Base-by-base conservation (phyloP, 805 yeast species). In the Metschnikowia similis region DNA sequence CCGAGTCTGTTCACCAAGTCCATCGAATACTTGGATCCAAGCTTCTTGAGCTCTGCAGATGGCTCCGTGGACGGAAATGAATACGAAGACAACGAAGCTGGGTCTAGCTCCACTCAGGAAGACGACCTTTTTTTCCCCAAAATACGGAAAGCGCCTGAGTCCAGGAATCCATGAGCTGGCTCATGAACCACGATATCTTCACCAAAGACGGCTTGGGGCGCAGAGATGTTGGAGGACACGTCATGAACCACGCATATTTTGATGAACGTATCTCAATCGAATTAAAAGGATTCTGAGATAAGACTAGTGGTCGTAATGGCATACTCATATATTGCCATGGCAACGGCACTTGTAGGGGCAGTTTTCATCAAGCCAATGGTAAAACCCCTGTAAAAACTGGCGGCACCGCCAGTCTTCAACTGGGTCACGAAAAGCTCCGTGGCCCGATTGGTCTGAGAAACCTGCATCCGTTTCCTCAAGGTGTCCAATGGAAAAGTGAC, bases 401-500 rank as follows among this genome's bases (percentile, higher is more conserved):
- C 58, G 0, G 77, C 1, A 0, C 96, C 96, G 57, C 87, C 91
- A 2, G 57, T 62, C 11, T 53, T 56, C 4, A 82, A 50, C 34
- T 89, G 79, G 3, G 71, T 63, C 6, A 53, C 49, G 4, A 72
- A 46, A 48, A 79, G 51, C 16, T 49, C 52, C 44, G 56, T 21
- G 17, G 69, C 56, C 10, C 62, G 50, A 13, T 16, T 38, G n/a
- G 40, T 63, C 41, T 51, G 50, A 34, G 52, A 53, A 67, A 91
- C 81, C 64, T 92, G 97, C 40, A 86, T 66, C 35, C 96, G 71
- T 60, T 89, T 83, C 21, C 97, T 74, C 2, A 91, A 63, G 0
- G 96, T 81, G 64, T 94, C 99, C 40, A 94, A 64, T 0, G 99
- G 99, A 66, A 89, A 94, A 0, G 89, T 83, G 0, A 82, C 55